Evolutionary conservation across 2,329 filamentous ascomycete genomes (phyloP).

Genomic region (Incumbomyces lentus): DNA sequence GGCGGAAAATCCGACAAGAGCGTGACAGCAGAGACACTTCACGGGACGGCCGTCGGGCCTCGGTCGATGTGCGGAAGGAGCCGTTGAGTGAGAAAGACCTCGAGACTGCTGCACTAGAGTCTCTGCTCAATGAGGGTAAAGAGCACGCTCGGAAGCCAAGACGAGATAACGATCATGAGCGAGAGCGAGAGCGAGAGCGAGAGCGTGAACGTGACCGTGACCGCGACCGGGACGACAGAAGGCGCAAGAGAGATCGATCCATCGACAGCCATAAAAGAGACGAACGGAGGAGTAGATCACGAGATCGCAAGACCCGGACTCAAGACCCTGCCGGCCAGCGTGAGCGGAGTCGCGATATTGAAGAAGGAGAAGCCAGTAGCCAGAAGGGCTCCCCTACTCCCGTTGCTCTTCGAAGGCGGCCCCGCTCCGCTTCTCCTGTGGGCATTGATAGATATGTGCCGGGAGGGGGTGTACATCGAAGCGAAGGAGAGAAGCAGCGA

Average conservation of each 20-base stretch:
- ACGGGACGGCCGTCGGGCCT: conserved; percentile 19
- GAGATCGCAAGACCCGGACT: conserved; percentile 9
- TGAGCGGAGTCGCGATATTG: conserved; percentile 12
- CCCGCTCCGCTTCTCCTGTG: conserved; percentile 20
- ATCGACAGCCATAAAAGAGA: conserved; percentile 15
- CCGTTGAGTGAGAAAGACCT: conserved; percentile 44
- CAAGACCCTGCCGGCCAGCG: conserved; percentile 8
- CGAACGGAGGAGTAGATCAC: conserved; percentile 19
- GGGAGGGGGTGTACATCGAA: conserved; percentile 23
- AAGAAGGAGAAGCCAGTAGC: conserved; percentile 20
- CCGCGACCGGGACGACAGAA: conserved; percentile 19
- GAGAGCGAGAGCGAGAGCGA: conserved; percentile 26
- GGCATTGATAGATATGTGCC: conserved; percentile 39
- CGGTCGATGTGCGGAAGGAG: conserved; percentile 27
- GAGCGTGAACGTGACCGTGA: not conserved
- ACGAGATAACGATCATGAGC: conserved; percentile 42
- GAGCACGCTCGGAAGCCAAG: conserved; percentile 43
- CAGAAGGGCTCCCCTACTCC: conserved; percentile 14
- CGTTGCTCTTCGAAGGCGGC: conserved; percentile 19
- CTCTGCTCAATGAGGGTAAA: conserved; percentile 45
- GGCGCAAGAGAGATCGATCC: conserved; percentile 22
- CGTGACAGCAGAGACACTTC: conserved; percentile 24
- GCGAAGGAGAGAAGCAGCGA: conserved; percentile 19
- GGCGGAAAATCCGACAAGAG: conserved; percentile 21
- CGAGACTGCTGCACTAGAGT: conserved; percentile 44